Evolutionary conservation across 192 early-diverging fungal species (phyloP), one percentile per base, ranked within the genome.

Genomic region (Rhizoclosmatium sp.): DNA sequence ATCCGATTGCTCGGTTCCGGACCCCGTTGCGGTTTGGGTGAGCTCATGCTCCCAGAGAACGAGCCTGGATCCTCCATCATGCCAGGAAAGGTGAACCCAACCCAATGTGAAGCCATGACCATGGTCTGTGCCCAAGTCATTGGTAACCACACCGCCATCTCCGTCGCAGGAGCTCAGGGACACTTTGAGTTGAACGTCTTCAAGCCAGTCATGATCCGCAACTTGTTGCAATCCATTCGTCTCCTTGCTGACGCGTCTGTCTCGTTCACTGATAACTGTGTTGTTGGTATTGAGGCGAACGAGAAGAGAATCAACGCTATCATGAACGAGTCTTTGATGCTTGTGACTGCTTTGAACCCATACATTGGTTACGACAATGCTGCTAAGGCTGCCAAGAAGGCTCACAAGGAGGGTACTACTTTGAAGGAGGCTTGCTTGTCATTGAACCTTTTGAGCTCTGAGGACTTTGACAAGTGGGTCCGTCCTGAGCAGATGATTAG

Each of bases 51-150:
- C 74, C 98, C 98, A 54, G 97, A 98, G 86, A 99, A 99, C 84
- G 98, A 99, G 85, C 98, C 98, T 56, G 98, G 98, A 71, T 96
- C 94, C 65, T 98, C 97, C 42, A 99, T 99, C 82, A 98, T 99
- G 98, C 97, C 97, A 51, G 98, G 98, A 68, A 99, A 99, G 92
- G 96, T 99, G 71, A 99, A 99, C 87, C 98, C 98, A 59, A 99
- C 98, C 19, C 98, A 99, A 87, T 97, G 94, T 88, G 97, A 99
- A 86, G 97, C 98, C 68, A 92, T 99, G 92, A 99, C 98, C 40
- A 99, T 99, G 98, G 95, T 98, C 48, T 97, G 96, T 84, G 93
- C 96, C 46, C 98, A 99, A 82, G 95, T 99, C 59, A 97, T 99
- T 89, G 98, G 98, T 81, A 99, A 99, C 93, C 91, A 99, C 88